These are phyloP conservation scores for Yarrowia osloensis DNA, from an alignment of 805 yeast genomes.

Conservation along the genomic window DNA sequence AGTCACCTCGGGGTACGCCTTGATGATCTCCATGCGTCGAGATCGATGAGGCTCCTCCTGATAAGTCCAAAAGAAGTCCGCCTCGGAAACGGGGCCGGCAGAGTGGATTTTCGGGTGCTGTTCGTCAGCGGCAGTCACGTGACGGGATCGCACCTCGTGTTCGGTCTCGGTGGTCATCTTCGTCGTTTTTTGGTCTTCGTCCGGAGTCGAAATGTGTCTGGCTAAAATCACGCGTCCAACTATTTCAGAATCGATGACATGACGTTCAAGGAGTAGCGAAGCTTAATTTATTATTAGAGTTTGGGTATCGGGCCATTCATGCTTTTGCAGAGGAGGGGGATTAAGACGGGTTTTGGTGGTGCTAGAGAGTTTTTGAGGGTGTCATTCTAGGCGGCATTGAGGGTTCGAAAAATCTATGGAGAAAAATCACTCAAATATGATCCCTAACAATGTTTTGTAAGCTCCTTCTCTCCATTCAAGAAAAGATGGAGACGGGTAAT, in stretches of 20 bases:
- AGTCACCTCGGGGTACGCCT: conserved; percentile 74
- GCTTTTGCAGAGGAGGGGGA: background rate
- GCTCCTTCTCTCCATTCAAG: no score
- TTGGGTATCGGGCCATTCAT: background rate
- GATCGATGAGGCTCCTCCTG: conserved; percentile 78
- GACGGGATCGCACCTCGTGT: background rate
- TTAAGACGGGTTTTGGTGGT: background rate
- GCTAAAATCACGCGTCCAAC: background rate
- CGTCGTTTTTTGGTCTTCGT: background rate
- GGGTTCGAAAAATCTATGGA: no score
- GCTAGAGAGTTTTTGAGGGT: background rate
- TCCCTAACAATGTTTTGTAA: no score
- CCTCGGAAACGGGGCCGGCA: conserved; percentile 11
- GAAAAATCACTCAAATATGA: no score
- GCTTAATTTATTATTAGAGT: background rate
- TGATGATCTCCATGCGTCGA: conserved; percentile 71
- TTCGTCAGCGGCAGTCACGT: background rate
- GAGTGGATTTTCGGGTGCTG: conserved; percentile 14
- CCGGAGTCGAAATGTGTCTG: background rate
- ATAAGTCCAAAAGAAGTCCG: conserved; percentile 73
- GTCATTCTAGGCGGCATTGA: no score
- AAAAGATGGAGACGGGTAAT: no score
- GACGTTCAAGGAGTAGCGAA: background rate
- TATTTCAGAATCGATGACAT: background rate
- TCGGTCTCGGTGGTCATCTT: background rate